A percentile compares a stretch with the other conserved stretches of the same genome.
phyloP scores from a whole-genome alignment of 75 land plant genomes.

The Sequoiadendron giganteum region DNA sequence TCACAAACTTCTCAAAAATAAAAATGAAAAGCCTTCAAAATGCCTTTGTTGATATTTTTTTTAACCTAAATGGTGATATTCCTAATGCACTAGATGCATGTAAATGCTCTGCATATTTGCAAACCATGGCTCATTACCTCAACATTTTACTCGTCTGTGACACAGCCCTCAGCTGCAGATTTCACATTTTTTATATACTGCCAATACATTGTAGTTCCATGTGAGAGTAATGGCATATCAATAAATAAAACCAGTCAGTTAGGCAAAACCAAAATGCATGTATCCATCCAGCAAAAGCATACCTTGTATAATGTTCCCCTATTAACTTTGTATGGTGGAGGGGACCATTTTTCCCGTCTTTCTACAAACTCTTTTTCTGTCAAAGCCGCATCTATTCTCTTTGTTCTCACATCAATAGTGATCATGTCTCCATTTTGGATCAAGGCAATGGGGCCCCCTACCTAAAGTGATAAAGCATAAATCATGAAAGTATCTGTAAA shows the following conservation, averaged over 20 bases:
- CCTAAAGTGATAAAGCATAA: conserved; percentile 39
- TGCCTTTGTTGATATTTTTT: not conserved
- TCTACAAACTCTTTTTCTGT: conserved; percentile 61
- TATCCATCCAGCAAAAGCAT: not conserved
- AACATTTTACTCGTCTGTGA: conserved; percentile 72
- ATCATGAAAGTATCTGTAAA: not conserved
- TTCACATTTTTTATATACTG: conserved; percentile 95
- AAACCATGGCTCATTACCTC: not conserved
- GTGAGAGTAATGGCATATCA: conserved; percentile 12
- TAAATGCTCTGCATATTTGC: not conserved
- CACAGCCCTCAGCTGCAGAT: conserved; percentile 87
- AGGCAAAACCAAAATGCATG: not conserved
- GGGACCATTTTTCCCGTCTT: conserved; percentile 67
- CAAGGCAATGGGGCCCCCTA: conserved; percentile 94
- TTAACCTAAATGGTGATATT: not conserved
- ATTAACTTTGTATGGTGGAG: conserved; percentile 73
- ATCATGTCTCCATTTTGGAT: conserved; percentile 82
- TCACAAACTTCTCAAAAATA: not conserved
- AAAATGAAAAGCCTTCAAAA: not conserved
- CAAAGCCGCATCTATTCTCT: conserved; percentile 67
- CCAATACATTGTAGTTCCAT: not conserved
- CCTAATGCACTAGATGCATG: not conserved
- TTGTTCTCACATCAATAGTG: conserved; percentile 70
- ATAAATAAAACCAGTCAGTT: not conserved
- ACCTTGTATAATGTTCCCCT: conserved; percentile 89